Evolutionary conservation across 345 rosid species (phyloP).

Genomic region (Eucalyptus shirleyi): DNA sequence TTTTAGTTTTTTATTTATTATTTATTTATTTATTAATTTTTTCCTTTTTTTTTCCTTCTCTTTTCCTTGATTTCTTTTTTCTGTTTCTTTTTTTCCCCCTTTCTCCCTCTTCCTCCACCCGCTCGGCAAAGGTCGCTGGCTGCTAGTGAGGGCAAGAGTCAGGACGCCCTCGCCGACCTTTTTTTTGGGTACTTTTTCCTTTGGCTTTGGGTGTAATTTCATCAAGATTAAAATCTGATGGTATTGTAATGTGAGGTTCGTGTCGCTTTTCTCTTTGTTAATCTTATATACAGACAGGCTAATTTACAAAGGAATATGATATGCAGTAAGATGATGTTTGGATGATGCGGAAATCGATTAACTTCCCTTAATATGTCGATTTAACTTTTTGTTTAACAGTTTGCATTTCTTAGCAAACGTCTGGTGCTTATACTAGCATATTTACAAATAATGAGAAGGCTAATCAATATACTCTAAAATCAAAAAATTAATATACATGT

Average conservation of each 20-base stretch:
- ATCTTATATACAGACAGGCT: no score
- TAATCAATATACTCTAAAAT: not conserved
- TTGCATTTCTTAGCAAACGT: not conserved
- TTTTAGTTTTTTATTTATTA: no score
- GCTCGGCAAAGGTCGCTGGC: no score
- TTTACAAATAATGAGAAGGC: not conserved
- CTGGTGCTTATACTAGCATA: not conserved
- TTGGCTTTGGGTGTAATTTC: not conserved
- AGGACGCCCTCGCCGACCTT: no score
- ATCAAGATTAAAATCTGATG: no score
- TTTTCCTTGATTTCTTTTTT: no score
- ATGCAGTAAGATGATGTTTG: not conserved
- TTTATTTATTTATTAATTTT: no score
- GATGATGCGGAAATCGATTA: not conserved
- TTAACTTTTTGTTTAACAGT: not conserved
- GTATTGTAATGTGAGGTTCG: not conserved
- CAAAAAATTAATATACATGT: not conserved
- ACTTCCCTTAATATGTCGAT: not conserved
- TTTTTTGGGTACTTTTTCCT: no score
- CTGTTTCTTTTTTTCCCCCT: no score
- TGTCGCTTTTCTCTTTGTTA: not conserved
- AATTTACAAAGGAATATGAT: not conserved
- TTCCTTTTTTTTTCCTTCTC: no score
- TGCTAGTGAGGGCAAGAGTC: no score
- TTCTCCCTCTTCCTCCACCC: no score